These are phyloP conservation scores for Lentinula boryana DNA, from an alignment of 768 basidiomycete genomes.

Conservation along the genomic window DNA sequence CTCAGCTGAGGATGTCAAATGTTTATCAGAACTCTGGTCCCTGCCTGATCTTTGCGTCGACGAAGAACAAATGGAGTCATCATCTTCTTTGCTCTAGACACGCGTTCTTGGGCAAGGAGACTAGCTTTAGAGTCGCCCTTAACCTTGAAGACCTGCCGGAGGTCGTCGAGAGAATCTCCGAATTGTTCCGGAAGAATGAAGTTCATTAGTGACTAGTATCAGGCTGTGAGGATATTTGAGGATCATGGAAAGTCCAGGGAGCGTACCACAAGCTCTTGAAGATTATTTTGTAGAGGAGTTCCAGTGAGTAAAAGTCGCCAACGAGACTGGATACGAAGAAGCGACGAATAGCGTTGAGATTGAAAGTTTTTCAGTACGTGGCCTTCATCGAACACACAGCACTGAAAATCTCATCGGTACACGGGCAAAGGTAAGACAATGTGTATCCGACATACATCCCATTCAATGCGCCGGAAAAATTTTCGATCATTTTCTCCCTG, in stretches of 20 bases:
- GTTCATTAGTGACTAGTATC: slow-evolving; percentile 83
- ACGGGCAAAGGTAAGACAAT: neutral
- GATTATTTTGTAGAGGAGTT: slow-evolving; percentile 89
- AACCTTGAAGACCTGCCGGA: slow-evolving; percentile 95
- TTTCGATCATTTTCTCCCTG: slow-evolving; percentile 88
- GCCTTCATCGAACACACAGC: slow-evolving; percentile 94
- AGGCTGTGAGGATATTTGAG: neutral
- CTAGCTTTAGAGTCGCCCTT: slow-evolving; percentile 89
- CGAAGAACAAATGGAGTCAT: slow-evolving; percentile 98
- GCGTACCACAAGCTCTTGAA: slow-evolving; percentile 83
- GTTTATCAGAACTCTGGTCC: slow-evolving; percentile 8
- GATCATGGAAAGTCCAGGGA: neutral
- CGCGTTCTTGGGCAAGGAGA: slow-evolving; percentile 86
- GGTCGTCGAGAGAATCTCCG: slow-evolving; percentile 62
- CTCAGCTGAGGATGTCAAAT: neutral
- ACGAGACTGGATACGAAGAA: slow-evolving; percentile 77
- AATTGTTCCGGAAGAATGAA: slow-evolving; percentile 95
- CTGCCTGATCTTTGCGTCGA: slow-evolving; percentile 90
- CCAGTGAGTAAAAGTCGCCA: slow-evolving; percentile 95
- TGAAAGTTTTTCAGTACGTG: slow-evolving; percentile 97
- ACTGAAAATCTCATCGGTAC: slow-evolving; percentile 39
- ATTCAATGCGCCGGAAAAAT: slow-evolving; percentile 86
- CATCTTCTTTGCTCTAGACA: slow-evolving; percentile 96
- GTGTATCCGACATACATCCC: slow-evolving; percentile 65
- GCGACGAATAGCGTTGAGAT: slow-evolving; percentile 89